phyloP scores from a whole-genome alignment of 345 rosid genomes.

The Eucalyptus camaldulensis region DNA sequence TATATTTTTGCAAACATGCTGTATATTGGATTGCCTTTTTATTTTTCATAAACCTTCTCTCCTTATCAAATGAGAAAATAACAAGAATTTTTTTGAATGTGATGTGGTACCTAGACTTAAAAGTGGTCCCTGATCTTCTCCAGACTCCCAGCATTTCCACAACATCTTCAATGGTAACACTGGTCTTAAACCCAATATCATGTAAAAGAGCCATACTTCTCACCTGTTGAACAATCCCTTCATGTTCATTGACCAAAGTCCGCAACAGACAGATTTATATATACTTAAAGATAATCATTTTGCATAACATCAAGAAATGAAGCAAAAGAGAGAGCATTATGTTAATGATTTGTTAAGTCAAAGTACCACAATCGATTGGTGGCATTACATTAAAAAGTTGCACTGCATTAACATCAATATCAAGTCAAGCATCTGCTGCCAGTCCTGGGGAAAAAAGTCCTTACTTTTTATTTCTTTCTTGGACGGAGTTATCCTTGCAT shows the following conservation, averaged over 20 bases:
- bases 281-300: neutral
- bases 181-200: conserved; percentile 66
- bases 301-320: neutral
- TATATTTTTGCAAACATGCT: no score
- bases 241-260: neutral
- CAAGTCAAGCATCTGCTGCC: neutral
- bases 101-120: conserved; percentile 54
- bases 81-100: neutral
- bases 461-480: neutral
- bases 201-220: conserved; percentile 40
- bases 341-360: neutral
- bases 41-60: no score
- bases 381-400: neutral
- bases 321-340: neutral
- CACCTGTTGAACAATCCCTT: conserved; percentile 26
- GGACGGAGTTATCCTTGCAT: neutral
- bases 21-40: no score
- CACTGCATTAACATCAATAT: neutral
- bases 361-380: neutral
- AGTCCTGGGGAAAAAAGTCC: neutral
- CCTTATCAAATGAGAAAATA: no score
- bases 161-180: conserved; percentile 54
- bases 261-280: neutral
- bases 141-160: conserved; percentile 38
- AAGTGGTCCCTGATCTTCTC: conserved; percentile 34